Conservation (phyloP, 495 filamentous ascomycete species). For the Penicillium antarcticum region DNA sequence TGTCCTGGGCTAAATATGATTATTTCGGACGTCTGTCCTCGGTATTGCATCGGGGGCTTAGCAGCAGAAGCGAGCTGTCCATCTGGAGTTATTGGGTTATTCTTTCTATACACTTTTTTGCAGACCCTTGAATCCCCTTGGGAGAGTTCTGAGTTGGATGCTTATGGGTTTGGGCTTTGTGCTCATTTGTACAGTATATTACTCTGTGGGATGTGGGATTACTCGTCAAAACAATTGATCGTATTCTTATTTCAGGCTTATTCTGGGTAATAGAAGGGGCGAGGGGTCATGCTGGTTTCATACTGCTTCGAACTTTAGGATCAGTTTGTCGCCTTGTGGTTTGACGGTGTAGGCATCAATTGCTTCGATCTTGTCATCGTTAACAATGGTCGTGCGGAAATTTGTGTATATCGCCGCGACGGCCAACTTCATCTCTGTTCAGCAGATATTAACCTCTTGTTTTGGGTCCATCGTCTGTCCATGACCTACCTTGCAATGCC, state of each 20-base stretch:
- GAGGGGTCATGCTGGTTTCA: slow-evolving; percentile 1
- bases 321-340: slow-evolving; percentile 46
- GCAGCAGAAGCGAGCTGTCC: slow-evolving; percentile 8
- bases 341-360: slow-evolving; percentile 65
- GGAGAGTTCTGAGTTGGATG: neutral
- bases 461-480: neutral
- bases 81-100: slow-evolving; percentile 23
- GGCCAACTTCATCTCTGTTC: slow-evolving; percentile 45
- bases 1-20: slow-evolving; percentile 30
- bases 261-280: neutral
- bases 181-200: slow-evolving; percentile 29
- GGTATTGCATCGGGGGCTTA: neutral
- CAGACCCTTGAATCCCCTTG: neutral
- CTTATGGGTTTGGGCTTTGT: slow-evolving; percentile 13
- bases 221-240: slow-evolving; percentile 20
- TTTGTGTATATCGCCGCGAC: slow-evolving; percentile 64
- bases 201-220: slow-evolving; percentile 14
- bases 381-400: slow-evolving; percentile 54
- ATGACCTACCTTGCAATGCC: slow-evolving; percentile 62
- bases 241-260: slow-evolving; percentile 11
- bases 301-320: slow-evolving; percentile 38
- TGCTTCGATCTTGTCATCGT: slow-evolving; percentile 58
- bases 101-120: slow-evolving; percentile 7
- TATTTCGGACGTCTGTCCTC: neutral
- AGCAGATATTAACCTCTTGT: slow-evolving; percentile 1